Evolutionary conservation across 257 asterid species (phyloP).

Genomic region (Solanum pennellii): DNA sequence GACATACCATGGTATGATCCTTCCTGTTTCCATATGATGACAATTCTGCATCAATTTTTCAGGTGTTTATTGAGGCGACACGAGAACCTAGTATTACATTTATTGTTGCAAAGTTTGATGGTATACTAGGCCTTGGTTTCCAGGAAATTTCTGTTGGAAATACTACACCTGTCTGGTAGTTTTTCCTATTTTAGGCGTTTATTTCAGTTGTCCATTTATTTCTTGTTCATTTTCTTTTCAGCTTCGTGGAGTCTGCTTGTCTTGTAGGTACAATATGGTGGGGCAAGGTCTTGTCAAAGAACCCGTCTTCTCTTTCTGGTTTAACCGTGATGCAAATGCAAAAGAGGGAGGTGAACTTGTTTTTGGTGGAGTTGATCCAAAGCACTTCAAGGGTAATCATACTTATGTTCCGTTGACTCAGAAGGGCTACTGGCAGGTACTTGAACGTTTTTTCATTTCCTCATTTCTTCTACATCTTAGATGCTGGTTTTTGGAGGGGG

Average conservation of each 20-base stretch:
- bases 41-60: neutral
- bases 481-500: neutral
- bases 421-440: slow-evolving; percentile 96
- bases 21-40: neutral
- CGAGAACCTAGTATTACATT: slow-evolving; percentile 73
- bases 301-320: slow-evolving; percentile 75
- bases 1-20: neutral
- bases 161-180: slow-evolving; percentile 81
- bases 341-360: slow-evolving; percentile 80
- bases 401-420: slow-evolving; percentile 60
- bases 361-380: slow-evolving; percentile 77
- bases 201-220: neutral
- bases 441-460: neutral
- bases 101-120: slow-evolving; percentile 73
- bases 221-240: neutral
- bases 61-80: slow-evolving; percentile 86
- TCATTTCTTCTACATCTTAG: neutral
- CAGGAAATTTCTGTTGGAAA: slow-evolving; percentile 81
- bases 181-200: neutral
- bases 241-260: neutral
- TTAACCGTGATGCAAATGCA: slow-evolving; percentile 60
- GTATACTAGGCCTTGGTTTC: slow-evolving; percentile 92
- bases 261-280: slow-evolving; percentile 71
- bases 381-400: slow-evolving; percentile 66
- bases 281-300: slow-evolving; percentile 70